Conservation (phyloP, 208 protist genomes). For the Phytomonas sp. region DNA sequence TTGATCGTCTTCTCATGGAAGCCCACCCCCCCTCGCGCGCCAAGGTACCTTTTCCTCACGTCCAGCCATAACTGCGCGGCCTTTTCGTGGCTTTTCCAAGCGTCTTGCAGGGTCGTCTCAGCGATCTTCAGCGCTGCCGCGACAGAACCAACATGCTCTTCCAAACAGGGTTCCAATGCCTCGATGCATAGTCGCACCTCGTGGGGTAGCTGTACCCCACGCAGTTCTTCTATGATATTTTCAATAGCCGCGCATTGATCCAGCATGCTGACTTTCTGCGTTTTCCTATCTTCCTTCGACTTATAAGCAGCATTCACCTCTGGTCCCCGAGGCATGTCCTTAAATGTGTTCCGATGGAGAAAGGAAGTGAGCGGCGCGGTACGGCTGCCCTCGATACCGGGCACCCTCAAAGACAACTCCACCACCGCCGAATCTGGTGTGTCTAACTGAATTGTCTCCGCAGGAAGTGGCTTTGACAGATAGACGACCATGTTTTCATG, state of each 20-base stretch:
- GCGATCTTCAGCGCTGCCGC: slow-evolving; percentile 18
- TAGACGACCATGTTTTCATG: slow-evolving; percentile 60
- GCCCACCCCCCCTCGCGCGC: not conserved
- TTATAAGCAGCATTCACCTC: slow-evolving; percentile 9
- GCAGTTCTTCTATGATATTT: slow-evolving; percentile 8
- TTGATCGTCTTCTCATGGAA: not conserved
- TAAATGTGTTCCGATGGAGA: slow-evolving; percentile 8
- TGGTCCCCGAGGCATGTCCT: slow-evolving; percentile 7
- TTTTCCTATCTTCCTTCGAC: slow-evolving; percentile 4
- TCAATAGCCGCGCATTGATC: slow-evolving; percentile 5
- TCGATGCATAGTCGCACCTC: slow-evolving; percentile 16
- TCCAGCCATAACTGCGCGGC: slow-evolving; percentile 18
- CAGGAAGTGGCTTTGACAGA: slow-evolving; percentile 22
- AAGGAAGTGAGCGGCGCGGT: slow-evolving; percentile 10
- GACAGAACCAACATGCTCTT: slow-evolving; percentile 1
- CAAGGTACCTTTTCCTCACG: not conserved
- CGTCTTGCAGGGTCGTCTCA: not conserved
- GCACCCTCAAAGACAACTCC: slow-evolving; percentile 4
- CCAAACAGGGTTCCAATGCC: slow-evolving; percentile 17
- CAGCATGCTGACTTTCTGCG: slow-evolving; percentile 5
- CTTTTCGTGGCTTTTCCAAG: slow-evolving; percentile 15
- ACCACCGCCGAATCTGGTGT: slow-evolving; percentile 20
- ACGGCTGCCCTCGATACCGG: slow-evolving; percentile 11
- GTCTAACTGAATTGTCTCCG: slow-evolving; percentile 35
- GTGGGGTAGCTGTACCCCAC: slow-evolving; percentile 5